Evolutionary conservation across 1,284 basidiomycete genomes (phyloP), one percentile per base, ranked within the genome.

Genomic region (Laetiporus sulphureus): DNA sequence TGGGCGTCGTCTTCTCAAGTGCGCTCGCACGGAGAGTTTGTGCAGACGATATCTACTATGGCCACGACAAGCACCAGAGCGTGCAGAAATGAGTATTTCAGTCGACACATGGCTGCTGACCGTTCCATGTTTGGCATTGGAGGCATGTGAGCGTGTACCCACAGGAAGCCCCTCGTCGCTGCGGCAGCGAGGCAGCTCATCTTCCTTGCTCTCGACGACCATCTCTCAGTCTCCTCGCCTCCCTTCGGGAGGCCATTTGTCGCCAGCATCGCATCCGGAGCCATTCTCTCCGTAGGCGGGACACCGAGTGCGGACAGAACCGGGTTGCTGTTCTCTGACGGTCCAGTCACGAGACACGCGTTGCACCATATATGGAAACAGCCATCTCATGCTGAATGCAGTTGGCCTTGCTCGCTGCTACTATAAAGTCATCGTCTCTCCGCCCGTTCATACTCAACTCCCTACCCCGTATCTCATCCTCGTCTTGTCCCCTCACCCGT

Each of bases 281-380:
- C 16, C 27, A 18, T 32, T 7, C 22, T 6, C 31, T 13, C 29
- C 36, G 20, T 31, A 23, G 19, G 16, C 54, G 54, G 54, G 50
- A 40, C 50, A 52, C 54, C 54, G 54, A 39, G 32, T 27, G 23
- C 54, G 54, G 54, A 52, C 50, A 51, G 51, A 40, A 51, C 54
- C 54, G 54, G 54, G 54, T 45, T 32, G n/a, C 2, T 31, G 38
- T 19, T 18, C 37, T 21, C 19, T 36, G 15, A 23, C 33, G 45
- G 42, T 38, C 48, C 40, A 42, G 48, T 54, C 52, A 52, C 53
- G 51, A 42, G 52, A 50, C 45, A 27, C 44, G 25, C 2, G 33
- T 36, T 27, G 32, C 49, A 21, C 50, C 50, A 31, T 40, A 38
- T 52, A 42, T 19, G 46, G 48, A 25, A 44, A 23, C 7, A 24